phyloP scores from a whole-genome alignment of 495 filamentous ascomycete genomes.

The Trichocladium antarcticum region DNA sequence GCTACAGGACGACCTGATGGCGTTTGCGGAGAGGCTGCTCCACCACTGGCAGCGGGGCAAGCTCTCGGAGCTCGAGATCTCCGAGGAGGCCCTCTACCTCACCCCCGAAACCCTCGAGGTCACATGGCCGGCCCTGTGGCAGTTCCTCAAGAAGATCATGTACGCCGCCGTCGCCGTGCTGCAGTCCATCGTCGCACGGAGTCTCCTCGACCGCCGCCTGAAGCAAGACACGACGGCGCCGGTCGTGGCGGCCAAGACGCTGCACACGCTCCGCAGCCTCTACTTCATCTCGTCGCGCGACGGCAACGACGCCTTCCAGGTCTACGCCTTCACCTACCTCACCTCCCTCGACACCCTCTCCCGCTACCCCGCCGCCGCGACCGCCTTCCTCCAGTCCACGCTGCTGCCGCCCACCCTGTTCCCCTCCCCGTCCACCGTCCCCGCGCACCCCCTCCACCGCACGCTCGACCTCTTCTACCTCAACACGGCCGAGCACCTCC shows the following conservation, averaged over 20 bases:
- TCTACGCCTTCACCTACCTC: conserved; percentile 76
- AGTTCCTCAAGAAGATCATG: conserved; percentile 64
- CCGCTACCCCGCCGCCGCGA: conserved; percentile 56
- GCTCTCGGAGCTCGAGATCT: conserved; percentile 68
- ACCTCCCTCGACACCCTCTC: conserved; percentile 81
- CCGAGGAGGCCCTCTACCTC: conserved; percentile 60
- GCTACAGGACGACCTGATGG: conserved; percentile 58
- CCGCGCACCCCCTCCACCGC: conserved; percentile 62
- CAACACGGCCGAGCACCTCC: conserved; percentile 80
- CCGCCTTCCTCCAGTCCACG: conserved; percentile 56
- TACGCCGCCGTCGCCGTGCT: conserved; percentile 70
- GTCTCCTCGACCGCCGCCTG: conserved; percentile 35
- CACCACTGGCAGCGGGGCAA: conserved; percentile 80
- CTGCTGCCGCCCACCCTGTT: too few relatives aligned
- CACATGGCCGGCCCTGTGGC: conserved; percentile 73
- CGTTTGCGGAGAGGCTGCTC: conserved; percentile 58
- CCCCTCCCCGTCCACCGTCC: conserved; percentile 50
- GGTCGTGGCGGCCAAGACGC: conserved; percentile 59
- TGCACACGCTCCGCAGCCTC: conserved; percentile 69
- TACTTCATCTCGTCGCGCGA: conserved; percentile 79
- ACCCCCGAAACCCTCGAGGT: conserved; percentile 55
- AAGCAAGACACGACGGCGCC: conserved; percentile 47
- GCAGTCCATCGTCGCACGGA: conserved; percentile 59
- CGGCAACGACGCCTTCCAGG: conserved; percentile 59
- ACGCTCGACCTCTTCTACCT: conserved; percentile 85